Base-by-base conservation (phyloP, 768 basidiomycete genomes). In the Panellus pusillus region DNA sequence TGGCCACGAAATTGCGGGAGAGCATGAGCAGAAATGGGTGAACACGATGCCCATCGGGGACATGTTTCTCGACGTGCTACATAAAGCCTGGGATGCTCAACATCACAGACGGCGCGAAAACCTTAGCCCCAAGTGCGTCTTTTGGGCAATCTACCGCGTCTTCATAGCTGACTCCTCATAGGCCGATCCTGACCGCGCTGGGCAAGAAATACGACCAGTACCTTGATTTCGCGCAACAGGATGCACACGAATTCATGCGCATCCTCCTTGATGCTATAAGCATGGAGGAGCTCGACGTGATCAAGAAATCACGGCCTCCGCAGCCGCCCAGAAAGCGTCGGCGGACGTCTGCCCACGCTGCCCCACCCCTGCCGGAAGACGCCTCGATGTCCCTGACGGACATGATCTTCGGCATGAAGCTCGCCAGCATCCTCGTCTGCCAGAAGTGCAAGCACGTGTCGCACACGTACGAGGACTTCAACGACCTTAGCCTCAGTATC, bases 231-330 rank as follows among this genome's bases (percentile, higher is more conserved):
- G 84, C 89, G 8, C 95, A 98, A 68, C 95, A 97, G 68, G 95
- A 98, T 65, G 92, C 94, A 19, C 95, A 97, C 67, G 95, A 98
- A 72, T 87, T 96, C 57, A 71, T 98, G 20, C 79, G 91, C 31
- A 93, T 94, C 58, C 75, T 98, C 54, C 74, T 97, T 36, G 95
- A 97, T 67, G 89, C 86, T 17, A 89, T 95, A 79, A 82, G 91
- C 48, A 95, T 95, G 92, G 95, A 98, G 67, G 94, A 98, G 69
- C 74, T 84, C 46, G 95, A 98, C 65, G 90, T 90, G 42, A 92
- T 93, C 72, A 93, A 91, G 69, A 81, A 82, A 56, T 79, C 86
- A 37, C 81, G 79, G 58, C 83, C 81, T 9, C 79, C 71, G 12
- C 32, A 35, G 14, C 74, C 65, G 9, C 63, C 71, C 20, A 79